Evolutionary conservation across 805 yeast species (phyloP), one percentile per base, ranked within the genome.

Genomic region (Huiozyma sinensis): DNA sequence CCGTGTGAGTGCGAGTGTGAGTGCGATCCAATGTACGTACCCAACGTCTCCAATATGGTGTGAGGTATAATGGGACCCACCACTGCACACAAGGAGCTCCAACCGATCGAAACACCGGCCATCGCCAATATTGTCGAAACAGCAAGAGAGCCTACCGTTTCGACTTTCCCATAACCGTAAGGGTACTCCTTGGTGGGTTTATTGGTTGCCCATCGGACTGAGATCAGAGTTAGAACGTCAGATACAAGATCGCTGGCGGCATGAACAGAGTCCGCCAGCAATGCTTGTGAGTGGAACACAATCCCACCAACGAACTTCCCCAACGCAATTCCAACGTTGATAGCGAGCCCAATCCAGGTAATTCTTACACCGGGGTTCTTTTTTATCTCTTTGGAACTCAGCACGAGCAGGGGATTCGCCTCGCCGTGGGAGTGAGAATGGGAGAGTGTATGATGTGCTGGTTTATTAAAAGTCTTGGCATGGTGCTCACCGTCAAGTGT

Each of bases 221-320:
- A 90, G 5, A 88, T 81, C 45, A 92, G 69, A 0, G 98, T 92
- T 50, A 92, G 67, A 39, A 90, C 75, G 62, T 92, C 98, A 7
- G 95, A 84, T 11, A 92, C 75, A 67, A 90, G 70, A 64, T 92
- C 98, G 39, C 94, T 81, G 17, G 86, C 72, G 0, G 97, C 90
- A 65, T 92, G 98, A 29, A 88, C 81, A 1, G 97, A 89, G 64
- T 92, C 98, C 1, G 98, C 98, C 41, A 89, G 61, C 45, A 92
- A 73, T 2, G 97, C 89, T 61, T 89, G 96, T 0, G 98, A 92
- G 62, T 92, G 95, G 73, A 92, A 92, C 34, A 79, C 79, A 12
- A 86, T 70, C 6, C 98, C 98, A 30, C 97, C 97, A 24, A 79
- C 63, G 28, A 88, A 89, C 61, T 92, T 92, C 31, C 89, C 81